Percentiles rank a stretch among this genome's conserved stretches.
Evolutionary conservation across 768 basidiomycete species (phyloP).

Genomic region (Tylopilus subfusipes): DNA sequence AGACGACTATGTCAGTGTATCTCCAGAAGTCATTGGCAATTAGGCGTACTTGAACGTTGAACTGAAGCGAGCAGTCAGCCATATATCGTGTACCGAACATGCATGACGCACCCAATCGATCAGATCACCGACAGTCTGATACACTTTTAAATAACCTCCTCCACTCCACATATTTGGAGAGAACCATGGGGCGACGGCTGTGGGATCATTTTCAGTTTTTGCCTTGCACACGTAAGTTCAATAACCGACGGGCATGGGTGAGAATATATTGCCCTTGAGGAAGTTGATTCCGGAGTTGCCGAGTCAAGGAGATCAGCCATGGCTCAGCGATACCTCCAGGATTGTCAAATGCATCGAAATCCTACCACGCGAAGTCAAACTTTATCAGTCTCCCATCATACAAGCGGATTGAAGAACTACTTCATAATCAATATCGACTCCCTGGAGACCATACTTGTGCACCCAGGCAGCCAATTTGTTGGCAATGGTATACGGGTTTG

Average conservation of each 20-base stretch:
- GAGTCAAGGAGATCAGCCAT: constrained; percentile 32
- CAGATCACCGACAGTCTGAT: constrained; percentile 36
- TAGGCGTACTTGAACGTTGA: constrained; percentile 37
- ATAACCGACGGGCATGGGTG: constrained; percentile 33
- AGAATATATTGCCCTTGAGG: constrained; percentile 31
- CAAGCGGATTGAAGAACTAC: constrained; percentile 8
- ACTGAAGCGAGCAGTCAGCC: constrained; percentile 22
- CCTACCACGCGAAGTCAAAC: constrained; percentile 12
- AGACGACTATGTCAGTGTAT: background rate
- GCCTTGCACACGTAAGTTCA: too few relatives aligned
- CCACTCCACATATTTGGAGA: constrained; percentile 31
- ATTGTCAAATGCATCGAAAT: constrained; percentile 29
- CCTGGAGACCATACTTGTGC: constrained; percentile 42
- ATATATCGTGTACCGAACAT: background rate
- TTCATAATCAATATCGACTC: constrained; percentile 53
- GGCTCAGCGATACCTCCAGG: constrained; percentile 1
- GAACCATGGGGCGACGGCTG: constrained; percentile 47
- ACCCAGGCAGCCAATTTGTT: constrained; percentile 43
- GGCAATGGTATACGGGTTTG: constrained; percentile 37
- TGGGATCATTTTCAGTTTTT: background rate
- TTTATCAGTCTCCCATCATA: background rate
- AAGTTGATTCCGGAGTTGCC: constrained; percentile 27
- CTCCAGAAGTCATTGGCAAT: too few relatives aligned
- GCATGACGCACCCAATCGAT: constrained; percentile 42
- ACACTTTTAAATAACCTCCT: constrained; percentile 39